A percentile compares a stretch with the other conserved stretches of the same genome.
phyloP scores from a whole-genome alignment of 83 land plant species.

The Thuja plicata region DNA sequence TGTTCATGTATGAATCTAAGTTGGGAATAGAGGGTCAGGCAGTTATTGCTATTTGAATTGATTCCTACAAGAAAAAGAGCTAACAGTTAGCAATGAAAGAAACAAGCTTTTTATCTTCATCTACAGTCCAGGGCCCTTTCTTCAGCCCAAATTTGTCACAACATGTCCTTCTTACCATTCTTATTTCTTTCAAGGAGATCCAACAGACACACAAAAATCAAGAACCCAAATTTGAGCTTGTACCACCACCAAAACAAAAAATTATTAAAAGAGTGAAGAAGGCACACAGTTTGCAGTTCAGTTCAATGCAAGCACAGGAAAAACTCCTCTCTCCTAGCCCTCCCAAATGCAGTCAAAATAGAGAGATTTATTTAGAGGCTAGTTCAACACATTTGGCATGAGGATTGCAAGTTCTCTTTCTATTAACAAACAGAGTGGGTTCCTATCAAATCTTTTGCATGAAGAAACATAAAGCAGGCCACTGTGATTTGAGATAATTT shows the following conservation, averaged over 20 bases:
- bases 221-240: background rate
- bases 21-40: no score
- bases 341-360: background rate
- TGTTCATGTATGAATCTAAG: no score
- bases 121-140: conserved; percentile 35
- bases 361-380: no score
- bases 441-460: no score
- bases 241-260: no score
- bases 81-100: conserved; percentile 23
- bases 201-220: no score
- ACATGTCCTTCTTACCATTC: conserved; percentile 33
- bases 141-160: conserved; percentile 32
- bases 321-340: background rate
- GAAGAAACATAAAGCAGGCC: no score
- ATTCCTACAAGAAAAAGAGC: no score
- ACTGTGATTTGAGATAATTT: no score
- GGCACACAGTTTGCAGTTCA: background rate
- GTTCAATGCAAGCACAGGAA: background rate
- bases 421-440: background rate
- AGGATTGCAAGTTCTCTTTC: background rate
- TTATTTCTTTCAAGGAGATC: background rate
- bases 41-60: no score
- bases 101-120: conserved; percentile 29
- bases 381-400: background rate
- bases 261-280: no score